A percentile compares a stretch with the other conserved stretches of the same genome.
phyloP scores from a whole-genome alignment of 352 stramenopile species.

The Pythium oligandrum region DNA sequence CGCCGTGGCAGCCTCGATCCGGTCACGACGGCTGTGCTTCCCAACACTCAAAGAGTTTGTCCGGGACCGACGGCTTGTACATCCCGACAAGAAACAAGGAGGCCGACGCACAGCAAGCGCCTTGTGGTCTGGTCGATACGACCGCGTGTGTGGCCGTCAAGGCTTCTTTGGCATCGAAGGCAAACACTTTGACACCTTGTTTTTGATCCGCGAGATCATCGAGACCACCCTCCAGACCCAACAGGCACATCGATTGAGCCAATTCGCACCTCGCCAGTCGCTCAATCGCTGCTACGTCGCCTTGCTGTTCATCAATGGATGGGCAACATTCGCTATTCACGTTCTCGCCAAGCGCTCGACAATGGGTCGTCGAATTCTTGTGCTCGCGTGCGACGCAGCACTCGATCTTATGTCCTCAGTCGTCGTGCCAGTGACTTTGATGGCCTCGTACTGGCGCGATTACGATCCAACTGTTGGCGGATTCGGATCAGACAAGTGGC shows the following conservation, averaged over 20 bases:
- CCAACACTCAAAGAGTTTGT: too few relatives aligned
- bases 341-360: background rate
- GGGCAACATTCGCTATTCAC: slow-evolving; percentile 5
- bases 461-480: slow-evolving; percentile 5
- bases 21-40: too few relatives aligned
- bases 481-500: slow-evolving; percentile 13
- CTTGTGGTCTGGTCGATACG: too few relatives aligned
- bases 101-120: too few relatives aligned
- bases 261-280: slow-evolving; percentile 7
- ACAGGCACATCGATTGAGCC: slow-evolving; percentile 19
- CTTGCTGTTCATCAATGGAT: slow-evolving; percentile 18
- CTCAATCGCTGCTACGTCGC: slow-evolving; percentile 7
- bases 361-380: slow-evolving; percentile 10
- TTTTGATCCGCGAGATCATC: slow-evolving; percentile 5
- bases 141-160: background rate
- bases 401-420: slow-evolving; percentile 18
- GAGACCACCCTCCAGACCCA: slow-evolving; percentile 15
- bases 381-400: slow-evolving; percentile 11
- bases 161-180: slow-evolving; percentile 19
- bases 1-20: too few relatives aligned
- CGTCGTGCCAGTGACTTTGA: slow-evolving; percentile 11
- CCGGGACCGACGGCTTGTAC: background rate
- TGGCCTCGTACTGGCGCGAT: slow-evolving; percentile 1
- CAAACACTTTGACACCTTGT: slow-evolving; percentile 19
- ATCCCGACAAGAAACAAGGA: background rate